Conservation (phyloP, 2,329 filamentous ascomycete species). For the Apiospora phragmitis region DNA sequence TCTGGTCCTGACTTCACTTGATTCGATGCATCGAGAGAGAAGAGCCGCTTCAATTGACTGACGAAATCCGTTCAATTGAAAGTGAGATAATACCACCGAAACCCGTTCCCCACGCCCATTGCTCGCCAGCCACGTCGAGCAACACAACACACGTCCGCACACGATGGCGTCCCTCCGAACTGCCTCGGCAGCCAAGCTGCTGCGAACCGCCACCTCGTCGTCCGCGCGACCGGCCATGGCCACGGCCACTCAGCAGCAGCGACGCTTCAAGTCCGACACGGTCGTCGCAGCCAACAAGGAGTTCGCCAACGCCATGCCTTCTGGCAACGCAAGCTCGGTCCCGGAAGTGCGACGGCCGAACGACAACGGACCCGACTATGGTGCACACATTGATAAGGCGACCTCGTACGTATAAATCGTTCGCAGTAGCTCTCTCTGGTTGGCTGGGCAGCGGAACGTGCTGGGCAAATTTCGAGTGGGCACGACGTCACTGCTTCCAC, state of each 20-base stretch:
- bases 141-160: constrained; percentile 23
- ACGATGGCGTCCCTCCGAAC: constrained; percentile 68
- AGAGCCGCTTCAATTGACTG: constrained; percentile 2
- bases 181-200: constrained; percentile 51
- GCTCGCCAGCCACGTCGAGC: constrained; percentile 8
- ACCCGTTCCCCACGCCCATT: constrained; percentile 7
- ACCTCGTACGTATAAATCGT: constrained; percentile 69
- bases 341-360: constrained; percentile 33
- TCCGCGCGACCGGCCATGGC: constrained; percentile 37
- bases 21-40: not conserved
- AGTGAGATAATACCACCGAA: not conserved
- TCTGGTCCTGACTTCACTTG: not conserved
- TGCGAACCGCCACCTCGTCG: constrained; percentile 41
- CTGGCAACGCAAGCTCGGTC: constrained; percentile 25
- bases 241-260: constrained; percentile 44
- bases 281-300: constrained; percentile 33
- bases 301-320: constrained; percentile 38
- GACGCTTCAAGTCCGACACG: constrained; percentile 48
- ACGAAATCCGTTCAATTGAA: constrained; percentile 5
- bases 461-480: not conserved
- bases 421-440: not conserved
- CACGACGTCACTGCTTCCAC: not conserved
- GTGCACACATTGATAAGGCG: constrained; percentile 78
- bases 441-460: not conserved
- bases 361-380: constrained; percentile 78